Percentiles rank a stretch among this genome's conserved stretches.
phyloP scores from a whole-genome alignment of 257 asterid genomes.

The Oldenlandia corymbosa region DNA sequence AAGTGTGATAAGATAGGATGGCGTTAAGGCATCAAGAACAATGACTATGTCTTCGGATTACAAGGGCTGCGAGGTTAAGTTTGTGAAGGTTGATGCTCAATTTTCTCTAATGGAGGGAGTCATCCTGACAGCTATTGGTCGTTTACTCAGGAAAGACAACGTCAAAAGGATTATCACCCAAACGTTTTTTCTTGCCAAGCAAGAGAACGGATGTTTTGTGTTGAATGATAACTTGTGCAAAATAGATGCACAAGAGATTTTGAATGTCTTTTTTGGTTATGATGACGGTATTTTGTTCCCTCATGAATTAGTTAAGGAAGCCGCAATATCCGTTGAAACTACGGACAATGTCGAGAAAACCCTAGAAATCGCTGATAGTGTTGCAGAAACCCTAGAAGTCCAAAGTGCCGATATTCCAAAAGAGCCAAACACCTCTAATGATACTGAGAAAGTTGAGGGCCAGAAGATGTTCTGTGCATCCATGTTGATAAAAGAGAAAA shows the following conservation, averaged over 20 bases:
- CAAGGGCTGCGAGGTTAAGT: conserved; percentile 29
- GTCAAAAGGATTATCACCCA: conserved; percentile 37
- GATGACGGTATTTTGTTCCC: conserved; percentile 7
- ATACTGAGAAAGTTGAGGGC: no score
- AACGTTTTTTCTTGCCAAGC: conserved; percentile 57
- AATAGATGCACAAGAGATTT: conserved; percentile 16
- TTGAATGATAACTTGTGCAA: conserved; percentile 52
- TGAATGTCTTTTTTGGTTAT: neutral
- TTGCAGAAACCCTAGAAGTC: neutral
- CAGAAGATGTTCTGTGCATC: conserved; percentile 51
- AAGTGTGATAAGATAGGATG: conserved; percentile 42
- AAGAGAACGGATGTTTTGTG: conserved; percentile 48
- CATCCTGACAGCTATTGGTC: conserved; percentile 45
- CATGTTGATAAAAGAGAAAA: no score
- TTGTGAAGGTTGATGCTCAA: conserved; percentile 35
- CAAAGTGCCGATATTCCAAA: conserved; percentile 2
- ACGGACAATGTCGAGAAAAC: neutral
- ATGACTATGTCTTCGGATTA: conserved; percentile 49
- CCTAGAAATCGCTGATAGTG: neutral
- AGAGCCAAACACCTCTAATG: conserved; percentile 11
- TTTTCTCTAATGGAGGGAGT: conserved; percentile 41
- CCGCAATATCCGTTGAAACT: neutral
- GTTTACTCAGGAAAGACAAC: conserved; percentile 21
- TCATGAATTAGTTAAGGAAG: neutral
- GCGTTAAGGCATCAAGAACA: conserved; percentile 27